Evolutionary conservation across 345 rosid species (phyloP).

Genomic region (Pelargonium nanum): DNA sequence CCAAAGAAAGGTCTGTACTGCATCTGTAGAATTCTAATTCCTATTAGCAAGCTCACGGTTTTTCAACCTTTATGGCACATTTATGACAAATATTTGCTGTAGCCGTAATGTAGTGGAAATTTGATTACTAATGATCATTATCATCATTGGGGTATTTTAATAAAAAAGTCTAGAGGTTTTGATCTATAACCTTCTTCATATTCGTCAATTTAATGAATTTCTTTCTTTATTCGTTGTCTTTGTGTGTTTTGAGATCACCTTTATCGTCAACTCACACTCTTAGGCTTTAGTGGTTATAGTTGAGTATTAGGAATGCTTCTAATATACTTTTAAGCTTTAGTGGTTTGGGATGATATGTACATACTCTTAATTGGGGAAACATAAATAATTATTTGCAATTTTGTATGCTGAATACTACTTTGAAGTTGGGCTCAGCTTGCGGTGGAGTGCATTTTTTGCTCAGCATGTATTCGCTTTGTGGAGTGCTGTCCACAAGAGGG

Average conservation of each 20-base stretch:
- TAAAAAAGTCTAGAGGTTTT: too few species aligned
- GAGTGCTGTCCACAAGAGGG: constrained; percentile 99
- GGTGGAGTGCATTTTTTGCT: constrained; percentile 98
- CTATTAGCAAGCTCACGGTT: constrained; percentile 5
- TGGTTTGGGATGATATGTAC: background rate
- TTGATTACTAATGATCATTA: background rate
- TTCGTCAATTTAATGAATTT: too few species aligned
- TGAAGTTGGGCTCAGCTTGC: constrained; percentile 56
- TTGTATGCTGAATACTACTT: constrained; percentile 5
- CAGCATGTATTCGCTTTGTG: constrained; percentile 95
- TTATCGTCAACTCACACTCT: too few species aligned
- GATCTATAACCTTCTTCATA: too few species aligned
- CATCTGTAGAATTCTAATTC: background rate
- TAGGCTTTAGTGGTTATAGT: too few species aligned
- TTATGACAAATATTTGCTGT: background rate
- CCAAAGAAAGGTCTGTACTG: constrained; percentile 79
- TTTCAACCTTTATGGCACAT: background rate
- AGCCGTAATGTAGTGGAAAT: background rate
- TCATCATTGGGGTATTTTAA: too few species aligned
- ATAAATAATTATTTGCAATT: background rate
- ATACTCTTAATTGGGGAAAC: background rate
- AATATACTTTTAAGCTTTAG: background rate
- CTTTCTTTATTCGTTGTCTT: too few species aligned
- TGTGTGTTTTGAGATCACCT: background rate
- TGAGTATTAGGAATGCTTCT: background rate